A percentile compares a stretch with the other conserved stretches of the same genome.
These are phyloP conservation scores for Pythium guiyangense DNA, from an alignment of 352 stramenopile genomes.

Conservation along the genomic window DNA sequence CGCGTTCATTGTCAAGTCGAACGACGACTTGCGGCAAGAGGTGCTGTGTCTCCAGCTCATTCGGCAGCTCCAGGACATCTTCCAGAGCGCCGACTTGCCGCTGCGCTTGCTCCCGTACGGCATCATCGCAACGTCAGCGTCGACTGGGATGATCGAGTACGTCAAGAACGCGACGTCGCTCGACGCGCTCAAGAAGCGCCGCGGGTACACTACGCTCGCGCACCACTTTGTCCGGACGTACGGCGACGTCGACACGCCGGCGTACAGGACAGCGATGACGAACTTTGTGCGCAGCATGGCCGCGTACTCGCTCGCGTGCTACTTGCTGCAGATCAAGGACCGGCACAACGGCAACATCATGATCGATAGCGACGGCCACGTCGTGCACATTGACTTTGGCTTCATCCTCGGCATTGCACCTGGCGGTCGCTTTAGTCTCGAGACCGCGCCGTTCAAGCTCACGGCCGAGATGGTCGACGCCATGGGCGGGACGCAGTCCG, in stretches of 20 bases:
- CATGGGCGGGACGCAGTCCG: slow-evolving; percentile 89
- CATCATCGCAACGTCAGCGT: slow-evolving; percentile 94
- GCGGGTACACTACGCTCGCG: slow-evolving; percentile 81
- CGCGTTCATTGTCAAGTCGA: slow-evolving; percentile 97
- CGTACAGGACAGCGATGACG: slow-evolving; percentile 92
- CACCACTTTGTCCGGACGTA: slow-evolving; percentile 94
- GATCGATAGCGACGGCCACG: slow-evolving; percentile 95
- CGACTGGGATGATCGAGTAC: slow-evolving; percentile 96
- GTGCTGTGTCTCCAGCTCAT: slow-evolving; percentile 97
- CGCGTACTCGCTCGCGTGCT: slow-evolving; percentile 97
- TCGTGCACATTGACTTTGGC: slow-evolving; percentile 99
- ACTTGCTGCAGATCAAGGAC: slow-evolving; percentile 98
- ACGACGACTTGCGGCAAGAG: slow-evolving; percentile 98
- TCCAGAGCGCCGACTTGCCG: slow-evolving; percentile 91
- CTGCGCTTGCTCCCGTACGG: slow-evolving; percentile 94
- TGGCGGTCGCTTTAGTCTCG: slow-evolving; percentile 92
- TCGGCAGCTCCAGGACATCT: slow-evolving; percentile 94
- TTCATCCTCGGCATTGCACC: slow-evolving; percentile 98
- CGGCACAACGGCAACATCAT: slow-evolving; percentile 99
- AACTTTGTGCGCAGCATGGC: slow-evolving; percentile 97
- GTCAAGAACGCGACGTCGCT: slow-evolving; percentile 97
- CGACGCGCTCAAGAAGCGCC: slow-evolving; percentile 93
- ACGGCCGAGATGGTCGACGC: slow-evolving; percentile 97
- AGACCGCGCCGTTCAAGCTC: slow-evolving; percentile 98
- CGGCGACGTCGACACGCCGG: slow-evolving; percentile 61